Evolutionary conservation across 495 filamentous ascomycete genomes (phyloP), one percentile per base, ranked within the genome.

Genomic region (Xylaria nigripes): DNA sequence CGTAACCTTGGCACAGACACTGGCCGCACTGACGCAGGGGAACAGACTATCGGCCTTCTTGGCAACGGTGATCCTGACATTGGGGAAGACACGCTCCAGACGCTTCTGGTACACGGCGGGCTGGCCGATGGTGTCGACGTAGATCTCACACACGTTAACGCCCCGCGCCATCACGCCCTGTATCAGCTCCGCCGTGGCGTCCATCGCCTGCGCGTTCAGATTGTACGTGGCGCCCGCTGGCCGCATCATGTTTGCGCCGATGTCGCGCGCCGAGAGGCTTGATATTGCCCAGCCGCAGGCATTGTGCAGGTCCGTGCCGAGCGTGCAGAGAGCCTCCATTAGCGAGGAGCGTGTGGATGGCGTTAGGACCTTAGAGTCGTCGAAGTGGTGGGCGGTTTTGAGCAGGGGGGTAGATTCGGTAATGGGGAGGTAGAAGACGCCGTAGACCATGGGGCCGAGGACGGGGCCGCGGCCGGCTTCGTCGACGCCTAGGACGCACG

Each of bases 391-490:
- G 6, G 84, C 81, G 27, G 77, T 60, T 7, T 86, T 82, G 2
- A 96, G 83, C 18, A 96, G 80, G 2, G 84, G 76, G 57, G 79
- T 80, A 30, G 90, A 86, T 32, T 81, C 73, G 1, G 76, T 53
- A 2, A 80, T 50, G 0, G 90, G 90, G 1, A 96, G 79, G 73
- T 90, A 96, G 75, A 92, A 86, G 60, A 90, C 78, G 54, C 85
- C 86, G 75, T 97, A 97, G 57, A 97, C 91, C 93, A 98, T 98
- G 10, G 93, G 92, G 2, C 93, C 93, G 3, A 98, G 78, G 6
- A 97, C 94, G 18, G 93, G 94, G 7, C 93, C 93, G 56, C 93
- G 83, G 45, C 93, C 93, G 52, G 93, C 93, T 77, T 98, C 93
- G 68, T 98, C 93, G 46, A 98, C 85, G 32, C 93, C 93, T 16